These are phyloP conservation scores for Colletotrichum sp. DNA, from an alignment of 2,329 filamentous ascomycete genomes.

Conservation along the genomic window DNA sequence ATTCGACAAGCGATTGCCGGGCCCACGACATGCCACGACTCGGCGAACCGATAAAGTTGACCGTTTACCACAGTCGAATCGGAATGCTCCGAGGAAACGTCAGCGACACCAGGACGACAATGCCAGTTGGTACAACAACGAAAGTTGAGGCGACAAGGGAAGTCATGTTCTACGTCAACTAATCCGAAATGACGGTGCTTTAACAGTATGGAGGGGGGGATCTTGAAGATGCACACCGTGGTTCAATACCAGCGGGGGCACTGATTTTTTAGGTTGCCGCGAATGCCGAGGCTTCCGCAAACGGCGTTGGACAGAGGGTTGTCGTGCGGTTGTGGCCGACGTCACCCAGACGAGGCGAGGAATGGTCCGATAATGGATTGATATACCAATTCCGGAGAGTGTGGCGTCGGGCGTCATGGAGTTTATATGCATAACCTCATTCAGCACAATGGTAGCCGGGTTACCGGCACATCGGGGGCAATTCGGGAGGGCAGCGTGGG, in stretches of 20 bases:
- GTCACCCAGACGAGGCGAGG: not conserved
- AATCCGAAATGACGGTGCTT: not conserved
- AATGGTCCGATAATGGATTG: not conserved
- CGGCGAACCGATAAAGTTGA: not conserved
- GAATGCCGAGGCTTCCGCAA: not conserved
- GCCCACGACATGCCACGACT: not conserved
- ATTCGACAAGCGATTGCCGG: not conserved
- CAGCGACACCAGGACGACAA: not conserved
- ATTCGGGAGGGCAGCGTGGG: not conserved
- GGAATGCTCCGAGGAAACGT: not conserved
- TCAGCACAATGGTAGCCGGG: not conserved
- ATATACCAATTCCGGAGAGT: slow-evolving; percentile 1
- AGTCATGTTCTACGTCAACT: not conserved
- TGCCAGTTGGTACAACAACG: not conserved
- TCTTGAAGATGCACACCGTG: not conserved
- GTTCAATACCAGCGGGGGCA: not conserved
- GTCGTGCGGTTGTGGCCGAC: not conserved
- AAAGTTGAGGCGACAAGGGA: not conserved
- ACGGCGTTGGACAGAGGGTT: not conserved
- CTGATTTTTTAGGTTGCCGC: not conserved
- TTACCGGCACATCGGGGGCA: not conserved
- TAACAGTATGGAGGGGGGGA: not conserved
- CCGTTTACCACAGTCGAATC: not conserved
- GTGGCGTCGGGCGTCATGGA: slow-evolving; percentile 13
- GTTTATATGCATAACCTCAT: not conserved